Conservation (phyloP, 139 green algal species). For the Pleodorina starrii region DNA sequence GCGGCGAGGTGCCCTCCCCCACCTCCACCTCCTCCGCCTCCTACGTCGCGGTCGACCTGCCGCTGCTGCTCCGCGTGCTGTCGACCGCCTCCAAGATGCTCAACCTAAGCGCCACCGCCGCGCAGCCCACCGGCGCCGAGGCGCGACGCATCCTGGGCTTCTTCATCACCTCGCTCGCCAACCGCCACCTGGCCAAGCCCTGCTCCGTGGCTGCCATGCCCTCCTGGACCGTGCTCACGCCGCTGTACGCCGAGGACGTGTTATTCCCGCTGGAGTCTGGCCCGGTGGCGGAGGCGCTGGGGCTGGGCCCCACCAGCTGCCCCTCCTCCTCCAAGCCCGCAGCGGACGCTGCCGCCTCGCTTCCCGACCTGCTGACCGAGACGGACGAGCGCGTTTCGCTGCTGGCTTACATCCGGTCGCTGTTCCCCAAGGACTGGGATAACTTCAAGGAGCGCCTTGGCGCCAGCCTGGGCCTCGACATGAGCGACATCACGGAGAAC, state of each 20-base stretch:
- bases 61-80: neutral
- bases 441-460: conserved; percentile 47
- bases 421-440: conserved; percentile 49
- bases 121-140: conserved; percentile 38
- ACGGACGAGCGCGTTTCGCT: conserved; percentile 56
- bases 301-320: neutral
- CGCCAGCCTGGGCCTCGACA: neutral
- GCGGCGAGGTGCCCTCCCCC: conserved; percentile 5
- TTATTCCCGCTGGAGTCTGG: conserved; percentile 74
- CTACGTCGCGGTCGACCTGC: neutral
- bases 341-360: neutral
- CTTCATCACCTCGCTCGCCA: conserved; percentile 47
- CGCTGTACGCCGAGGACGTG: conserved; percentile 83
- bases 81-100: neutral
- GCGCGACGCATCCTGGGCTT: conserved; percentile 46
- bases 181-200: conserved; percentile 29
- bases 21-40: neutral
- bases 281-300: neutral
- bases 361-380: conserved; percentile 60
- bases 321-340: neutral
- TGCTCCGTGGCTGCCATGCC: conserved; percentile 10
- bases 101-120: neutral
- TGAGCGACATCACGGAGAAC: conserved; percentile 2
- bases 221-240: conserved; percentile 70
- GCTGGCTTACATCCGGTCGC: conserved; percentile 52